Conservation (phyloP, 2,329 filamentous ascomycete genomes). For the Xylariaceae sp. region DNA sequence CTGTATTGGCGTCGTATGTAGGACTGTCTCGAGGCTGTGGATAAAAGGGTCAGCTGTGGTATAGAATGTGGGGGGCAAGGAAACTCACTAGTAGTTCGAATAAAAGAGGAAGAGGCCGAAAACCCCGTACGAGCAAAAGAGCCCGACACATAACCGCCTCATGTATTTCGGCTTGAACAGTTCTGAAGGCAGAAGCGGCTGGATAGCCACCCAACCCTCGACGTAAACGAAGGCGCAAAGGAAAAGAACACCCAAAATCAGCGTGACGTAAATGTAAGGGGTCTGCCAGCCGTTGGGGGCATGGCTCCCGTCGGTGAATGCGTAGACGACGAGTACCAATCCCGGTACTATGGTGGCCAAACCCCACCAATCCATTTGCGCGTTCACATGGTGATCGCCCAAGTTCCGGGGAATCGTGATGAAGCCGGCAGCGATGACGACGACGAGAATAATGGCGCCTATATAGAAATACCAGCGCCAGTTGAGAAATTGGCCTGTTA, state of each 20-base stretch:
- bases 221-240: conserved; percentile 62
- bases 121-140: conserved; percentile 65
- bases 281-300: conserved; percentile 67
- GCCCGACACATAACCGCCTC: conserved; percentile 54
- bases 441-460: conserved; percentile 42
- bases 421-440: conserved; percentile 26
- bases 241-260: conserved; percentile 59
- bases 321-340: conserved; percentile 66
- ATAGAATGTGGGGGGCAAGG: not conserved
- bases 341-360: conserved; percentile 58
- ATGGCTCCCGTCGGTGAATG: conserved; percentile 68
- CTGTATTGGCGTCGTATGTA: conserved; percentile 56
- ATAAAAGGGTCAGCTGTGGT: conserved; percentile 2
- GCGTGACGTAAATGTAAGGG: conserved; percentile 64
- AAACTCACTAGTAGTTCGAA: conserved; percentile 45
- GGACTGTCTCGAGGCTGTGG: conserved; percentile 54
- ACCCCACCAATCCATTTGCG: conserved; percentile 68
- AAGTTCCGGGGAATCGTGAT: conserved; percentile 32
- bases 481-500: conserved; percentile 53
- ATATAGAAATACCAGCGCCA: conserved; percentile 70
- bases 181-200: conserved; percentile 66
- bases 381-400: conserved; percentile 30
- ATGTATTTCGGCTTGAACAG: conserved; percentile 68
- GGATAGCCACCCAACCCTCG: conserved; percentile 64
- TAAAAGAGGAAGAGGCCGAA: conserved; percentile 68